A percentile compares a stretch with the other conserved stretches of the same genome.
These are phyloP conservation scores for Phoma sp. DNA, from an alignment of 2,329 filamentous ascomycete species.

Conservation along the genomic window DNA sequence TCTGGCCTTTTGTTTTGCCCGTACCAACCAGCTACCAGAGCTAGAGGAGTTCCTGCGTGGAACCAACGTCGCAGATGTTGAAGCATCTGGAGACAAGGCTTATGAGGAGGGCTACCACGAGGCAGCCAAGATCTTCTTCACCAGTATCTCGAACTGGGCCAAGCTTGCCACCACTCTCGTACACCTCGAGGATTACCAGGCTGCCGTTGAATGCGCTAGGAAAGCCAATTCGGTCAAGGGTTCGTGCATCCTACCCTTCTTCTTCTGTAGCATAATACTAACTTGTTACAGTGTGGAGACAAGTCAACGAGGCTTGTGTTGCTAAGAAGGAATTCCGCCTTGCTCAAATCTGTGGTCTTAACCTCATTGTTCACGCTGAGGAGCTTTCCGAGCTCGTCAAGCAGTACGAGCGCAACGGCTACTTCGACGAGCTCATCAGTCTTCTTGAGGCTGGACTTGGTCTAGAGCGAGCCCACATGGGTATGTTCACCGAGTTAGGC, in stretches of 20 bases:
- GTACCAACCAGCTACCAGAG: constrained; percentile 88
- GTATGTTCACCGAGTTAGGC: constrained; percentile 92
- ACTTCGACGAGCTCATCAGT: constrained; percentile 97
- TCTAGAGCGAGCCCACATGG: constrained; percentile 89
- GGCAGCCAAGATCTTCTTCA: constrained; percentile 98
- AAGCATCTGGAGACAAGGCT: constrained; percentile 97
- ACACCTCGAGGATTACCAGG: constrained; percentile 96
- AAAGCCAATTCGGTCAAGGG: constrained; percentile 97
- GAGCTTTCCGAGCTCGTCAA: constrained; percentile 91
- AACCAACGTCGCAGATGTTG: constrained; percentile 93
- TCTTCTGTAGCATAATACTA: background rate
- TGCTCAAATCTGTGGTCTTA: constrained; percentile 97
- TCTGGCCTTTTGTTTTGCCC: constrained; percentile 90
- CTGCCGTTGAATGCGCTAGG: constrained; percentile 94
- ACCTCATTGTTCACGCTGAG: constrained; percentile 96
- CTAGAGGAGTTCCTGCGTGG: constrained; percentile 94
- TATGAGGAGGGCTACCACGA: constrained; percentile 93
- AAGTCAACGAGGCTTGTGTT: constrained; percentile 96
- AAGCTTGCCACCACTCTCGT: constrained; percentile 97
- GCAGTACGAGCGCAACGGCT: constrained; percentile 95
- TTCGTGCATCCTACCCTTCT: background rate
- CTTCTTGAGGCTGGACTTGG: constrained; percentile 94
- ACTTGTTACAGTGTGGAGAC: constrained; percentile 77
- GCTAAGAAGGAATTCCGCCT: constrained; percentile 98
- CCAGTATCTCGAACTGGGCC: constrained; percentile 98